Conservation (phyloP, 805 yeast species). For the Ogataea henricii region DNA sequence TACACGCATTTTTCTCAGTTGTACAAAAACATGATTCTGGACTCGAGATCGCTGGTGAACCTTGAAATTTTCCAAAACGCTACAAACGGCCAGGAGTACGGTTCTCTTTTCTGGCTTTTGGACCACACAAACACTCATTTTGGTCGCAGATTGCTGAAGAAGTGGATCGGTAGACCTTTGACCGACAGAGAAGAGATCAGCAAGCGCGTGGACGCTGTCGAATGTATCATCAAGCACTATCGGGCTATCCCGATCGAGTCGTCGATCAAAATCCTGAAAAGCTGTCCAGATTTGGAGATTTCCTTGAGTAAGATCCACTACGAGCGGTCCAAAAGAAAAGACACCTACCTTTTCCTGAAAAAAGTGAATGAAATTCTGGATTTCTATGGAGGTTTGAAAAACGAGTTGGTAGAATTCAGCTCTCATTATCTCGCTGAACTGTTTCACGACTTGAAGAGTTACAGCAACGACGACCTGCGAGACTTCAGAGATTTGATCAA, state of each 20-base stretch:
- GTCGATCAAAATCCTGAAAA: conserved; percentile 29
- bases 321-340: conserved; percentile 58
- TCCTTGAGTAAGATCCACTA: conserved; percentile 61
- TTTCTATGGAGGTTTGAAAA: conserved; percentile 26
- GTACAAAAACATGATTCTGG: conserved; percentile 54
- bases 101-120: conserved; percentile 77
- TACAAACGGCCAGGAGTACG: conserved; percentile 56
- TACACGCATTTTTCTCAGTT: conserved; percentile 51
- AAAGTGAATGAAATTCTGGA: conserved; percentile 43
- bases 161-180: conserved; percentile 80
- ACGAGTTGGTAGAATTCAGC: conserved; percentile 20
- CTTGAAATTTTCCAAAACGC: conserved; percentile 74
- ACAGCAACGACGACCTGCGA: conserved; percentile 17
- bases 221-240: conserved; percentile 44
- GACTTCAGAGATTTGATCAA: conserved; percentile 39
- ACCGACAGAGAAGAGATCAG: conserved; percentile 53
- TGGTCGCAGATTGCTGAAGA: conserved; percentile 65
- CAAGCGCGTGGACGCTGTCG: conserved; percentile 64
- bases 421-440: conserved; percentile 27
- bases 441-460: conserved; percentile 19
- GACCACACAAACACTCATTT: conserved; percentile 79
- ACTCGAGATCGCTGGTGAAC: conserved; percentile 65
- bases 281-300: conserved; percentile 57
- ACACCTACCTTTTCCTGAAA: conserved; percentile 55
- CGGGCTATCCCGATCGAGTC: conserved; percentile 39